Percentiles rank a stretch among this genome's conserved stretches.
Evolutionary conservation across 805 yeast species (phyloP).

Genomic region (Metschnikowia shivogae): DNA sequence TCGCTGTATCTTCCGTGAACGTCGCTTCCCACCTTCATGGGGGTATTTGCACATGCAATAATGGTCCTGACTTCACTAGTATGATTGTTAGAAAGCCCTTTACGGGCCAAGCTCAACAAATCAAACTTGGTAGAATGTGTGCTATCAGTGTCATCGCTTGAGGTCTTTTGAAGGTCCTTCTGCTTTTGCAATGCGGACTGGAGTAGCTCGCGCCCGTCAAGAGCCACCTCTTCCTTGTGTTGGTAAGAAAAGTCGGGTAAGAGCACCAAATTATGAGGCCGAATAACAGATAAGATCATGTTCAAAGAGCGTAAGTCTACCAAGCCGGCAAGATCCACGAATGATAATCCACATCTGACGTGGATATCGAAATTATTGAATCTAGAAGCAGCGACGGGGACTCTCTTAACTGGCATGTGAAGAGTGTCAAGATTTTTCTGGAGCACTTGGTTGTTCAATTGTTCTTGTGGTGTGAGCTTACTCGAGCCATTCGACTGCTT

Average conservation of each 20-base stretch:
- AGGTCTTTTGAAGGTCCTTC: constrained; percentile 23
- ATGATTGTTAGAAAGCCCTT: constrained; percentile 22
- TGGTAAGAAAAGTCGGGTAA: constrained; percentile 41
- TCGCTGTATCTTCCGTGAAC: constrained; percentile 41
- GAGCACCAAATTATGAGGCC: constrained; percentile 69
- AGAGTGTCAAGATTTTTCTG: constrained; percentile 46
- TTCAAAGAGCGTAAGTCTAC: constrained; percentile 80
- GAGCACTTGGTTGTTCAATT: constrained; percentile 37
- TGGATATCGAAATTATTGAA: constrained; percentile 27
- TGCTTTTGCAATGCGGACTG: constrained; percentile 29
- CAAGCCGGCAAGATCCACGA: constrained; percentile 75
- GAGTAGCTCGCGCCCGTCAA: constrained; percentile 28
- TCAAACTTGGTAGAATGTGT: constrained; percentile 24
- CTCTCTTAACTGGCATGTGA: constrained; percentile 48
- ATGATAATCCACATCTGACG: constrained; percentile 68
- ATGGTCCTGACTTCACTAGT: constrained; percentile 28
- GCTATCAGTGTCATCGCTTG: constrained; percentile 18
- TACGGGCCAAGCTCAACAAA: constrained; percentile 30
- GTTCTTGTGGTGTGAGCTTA: constrained; percentile 41
- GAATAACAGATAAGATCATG: constrained; percentile 71
- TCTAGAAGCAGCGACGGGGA: constrained; percentile 19
- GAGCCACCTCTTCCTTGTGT: constrained; percentile 16
- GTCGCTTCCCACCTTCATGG: constrained; percentile 42
- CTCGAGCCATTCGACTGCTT: constrained; percentile 18
- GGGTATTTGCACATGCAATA: constrained; percentile 34